Conservation (phyloP, 2,329 filamentous ascomycete species). For the Colletotrichum eleusines region DNA sequence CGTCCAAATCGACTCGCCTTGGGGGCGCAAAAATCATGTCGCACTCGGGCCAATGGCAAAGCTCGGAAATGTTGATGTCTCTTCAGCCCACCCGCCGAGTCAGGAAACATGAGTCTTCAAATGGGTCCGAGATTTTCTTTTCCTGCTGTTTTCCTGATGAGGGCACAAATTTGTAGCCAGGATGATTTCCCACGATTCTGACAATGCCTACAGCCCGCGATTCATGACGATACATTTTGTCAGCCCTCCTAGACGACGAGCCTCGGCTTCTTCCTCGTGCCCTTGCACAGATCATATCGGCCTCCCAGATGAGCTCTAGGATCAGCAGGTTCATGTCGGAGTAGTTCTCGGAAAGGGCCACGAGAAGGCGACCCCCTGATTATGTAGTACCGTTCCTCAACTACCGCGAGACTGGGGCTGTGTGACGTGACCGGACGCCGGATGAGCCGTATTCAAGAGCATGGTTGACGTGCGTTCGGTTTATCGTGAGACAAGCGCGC, state of each 20-base stretch:
- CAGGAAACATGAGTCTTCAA: background rate
- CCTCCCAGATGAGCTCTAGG: conserved; percentile 13
- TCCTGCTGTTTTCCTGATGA: background rate
- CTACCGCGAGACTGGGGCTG: conserved; percentile 25
- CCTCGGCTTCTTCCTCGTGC: conserved; percentile 13
- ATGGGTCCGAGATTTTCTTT: background rate
- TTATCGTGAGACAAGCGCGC: conserved; percentile 15
- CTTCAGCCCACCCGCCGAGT: conserved; percentile 23
- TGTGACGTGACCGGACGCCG: conserved; percentile 13
- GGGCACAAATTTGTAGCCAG: background rate
- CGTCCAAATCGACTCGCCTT: too few relatives aligned
- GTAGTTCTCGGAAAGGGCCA: background rate
- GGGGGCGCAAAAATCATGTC: too few relatives aligned
- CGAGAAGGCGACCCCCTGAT: conserved; percentile 7
- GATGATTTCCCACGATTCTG: conserved; percentile 3
- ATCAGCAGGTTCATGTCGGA: conserved; percentile 12
- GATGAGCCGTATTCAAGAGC: conserved; percentile 16
- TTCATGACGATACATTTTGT: conserved; percentile 25
- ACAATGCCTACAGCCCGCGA: conserved; percentile 25
- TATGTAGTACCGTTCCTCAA: conserved; percentile 15
- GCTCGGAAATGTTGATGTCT: conserved; percentile 5
- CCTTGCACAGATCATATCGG: conserved; percentile 2
- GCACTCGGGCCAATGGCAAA: conserved; percentile 3
- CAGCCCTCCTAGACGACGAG: conserved; percentile 1
- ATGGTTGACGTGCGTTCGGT: conserved; percentile 6